These are phyloP conservation scores for Gaultheria prostrata DNA, from an alignment of 148 eudicot species.

Conservation along the genomic window DNA sequence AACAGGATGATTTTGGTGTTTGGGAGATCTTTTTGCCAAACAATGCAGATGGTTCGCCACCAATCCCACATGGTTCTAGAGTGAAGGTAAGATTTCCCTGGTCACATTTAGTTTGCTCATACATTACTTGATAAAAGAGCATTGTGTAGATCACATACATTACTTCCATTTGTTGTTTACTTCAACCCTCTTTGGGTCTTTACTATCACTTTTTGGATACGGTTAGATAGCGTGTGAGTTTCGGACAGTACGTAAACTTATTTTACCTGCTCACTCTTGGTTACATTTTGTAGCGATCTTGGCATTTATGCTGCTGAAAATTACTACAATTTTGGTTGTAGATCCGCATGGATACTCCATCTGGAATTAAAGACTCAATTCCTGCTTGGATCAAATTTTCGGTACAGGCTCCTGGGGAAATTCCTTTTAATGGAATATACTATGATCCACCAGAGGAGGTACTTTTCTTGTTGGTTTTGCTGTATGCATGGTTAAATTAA, in stretches of 20 bases:
- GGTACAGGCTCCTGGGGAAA: conserved; percentile 86
- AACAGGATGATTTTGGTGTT: conserved; percentile 91
- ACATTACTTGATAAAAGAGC: not conserved
- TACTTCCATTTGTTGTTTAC: not conserved
- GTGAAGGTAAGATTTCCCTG: conserved; percentile 68
- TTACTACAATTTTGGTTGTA: conserved; percentile 24
- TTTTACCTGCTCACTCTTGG: not conserved
- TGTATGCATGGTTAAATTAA: not conserved
- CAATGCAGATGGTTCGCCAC: conserved; percentile 89
- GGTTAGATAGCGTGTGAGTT: not conserved
- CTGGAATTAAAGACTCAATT: conserved; percentile 94
- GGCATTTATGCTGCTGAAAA: conserved; percentile 15
- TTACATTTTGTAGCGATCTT: not conserved
- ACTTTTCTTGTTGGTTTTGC: conserved; percentile 16
- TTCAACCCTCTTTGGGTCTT: not conserved
- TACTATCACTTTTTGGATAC: not conserved
- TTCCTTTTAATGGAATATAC: conserved; percentile 91
- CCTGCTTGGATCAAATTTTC: conserved; percentile 99
- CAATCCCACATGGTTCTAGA: conserved; percentile 96
- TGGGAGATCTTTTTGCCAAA: conserved; percentile 99
- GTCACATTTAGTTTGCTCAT: not conserved
- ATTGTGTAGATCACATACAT: not conserved
- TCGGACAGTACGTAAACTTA: not conserved
- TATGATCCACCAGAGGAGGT: conserved; percentile 99
- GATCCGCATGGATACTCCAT: conserved; percentile 98